Percentiles rank a stretch among this genome's conserved stretches.
Conservation (phyloP, 2,329 filamentous ascomycete species). For the Cladosporium sp. region DNA sequence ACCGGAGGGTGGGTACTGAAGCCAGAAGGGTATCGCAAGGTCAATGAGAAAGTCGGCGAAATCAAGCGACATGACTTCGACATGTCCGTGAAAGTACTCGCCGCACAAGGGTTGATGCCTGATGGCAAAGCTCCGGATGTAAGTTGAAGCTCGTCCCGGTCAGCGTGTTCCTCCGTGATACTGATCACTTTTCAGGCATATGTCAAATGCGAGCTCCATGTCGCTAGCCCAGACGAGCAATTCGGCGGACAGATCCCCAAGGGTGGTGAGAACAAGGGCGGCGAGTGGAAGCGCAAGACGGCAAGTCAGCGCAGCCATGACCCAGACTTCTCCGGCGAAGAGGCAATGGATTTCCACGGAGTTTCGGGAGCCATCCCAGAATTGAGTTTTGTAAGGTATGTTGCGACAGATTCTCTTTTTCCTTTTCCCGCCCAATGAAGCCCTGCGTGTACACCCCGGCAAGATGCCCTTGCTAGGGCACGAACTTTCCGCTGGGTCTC, state of each 20-base stretch:
- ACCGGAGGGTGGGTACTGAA: constrained; percentile 83
- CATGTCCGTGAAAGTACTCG: constrained; percentile 68
- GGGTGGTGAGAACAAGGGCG: constrained; percentile 50
- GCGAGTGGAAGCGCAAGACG: constrained; percentile 45
- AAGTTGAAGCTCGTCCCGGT: background rate
- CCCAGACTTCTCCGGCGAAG: constrained; percentile 41
- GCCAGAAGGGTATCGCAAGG: constrained; percentile 64
- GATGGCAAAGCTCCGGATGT: constrained; percentile 45
- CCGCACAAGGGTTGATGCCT: constrained; percentile 66
- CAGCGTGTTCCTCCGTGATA: background rate
- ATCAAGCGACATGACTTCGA: constrained; percentile 45
- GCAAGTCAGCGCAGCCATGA: constrained; percentile 39
- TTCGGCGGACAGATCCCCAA: constrained; percentile 40
- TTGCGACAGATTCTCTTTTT: constrained; percentile 14
- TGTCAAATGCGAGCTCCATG: constrained; percentile 75
- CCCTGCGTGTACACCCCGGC: background rate
- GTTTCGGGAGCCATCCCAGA: constrained; percentile 42
- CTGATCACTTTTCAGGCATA: constrained; percentile 52
- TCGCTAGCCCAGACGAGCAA: constrained; percentile 60
- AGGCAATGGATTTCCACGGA: constrained; percentile 41
- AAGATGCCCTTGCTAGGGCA: background rate
- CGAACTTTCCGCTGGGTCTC: background rate
- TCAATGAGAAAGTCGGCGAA: constrained; percentile 15
- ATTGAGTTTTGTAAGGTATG: constrained; percentile 47
- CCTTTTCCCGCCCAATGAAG: background rate